Base-by-base conservation (phyloP, 352 stramenopile genomes). In the Phytophthora hybrid region DNA sequence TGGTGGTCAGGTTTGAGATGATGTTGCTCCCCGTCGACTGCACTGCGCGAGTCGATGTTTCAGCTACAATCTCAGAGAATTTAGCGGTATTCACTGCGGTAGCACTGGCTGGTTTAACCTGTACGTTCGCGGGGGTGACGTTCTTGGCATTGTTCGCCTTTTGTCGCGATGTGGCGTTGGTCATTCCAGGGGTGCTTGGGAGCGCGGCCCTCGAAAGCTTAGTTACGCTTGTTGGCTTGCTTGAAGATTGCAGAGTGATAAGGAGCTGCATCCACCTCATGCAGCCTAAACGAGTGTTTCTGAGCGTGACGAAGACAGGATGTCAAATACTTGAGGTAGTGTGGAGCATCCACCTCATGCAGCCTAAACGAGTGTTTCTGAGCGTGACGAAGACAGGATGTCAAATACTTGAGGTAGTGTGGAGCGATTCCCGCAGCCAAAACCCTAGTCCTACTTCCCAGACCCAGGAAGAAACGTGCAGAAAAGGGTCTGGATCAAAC, bases 61-160 rank as follows among this genome's bases (percentile, higher is more conserved):
- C 54, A 19, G 26, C 11, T 10, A 29, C 23, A 2, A 47, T 61
- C 0, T 29, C 9, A 3, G 58, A 47, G 2, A 39, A 39, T 32
- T 72, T 58, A 2, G 52, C 49, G 14, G n/a, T 21, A 19, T 74
- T 44, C 4, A 55, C 14, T 19, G 26, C 23, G 6, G 55, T 47
- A 18, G 37, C 52, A 14, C 52, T 62, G 18, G 56, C 46, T 1
- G 53, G 32, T 18, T 60, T 76, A 14, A 65, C 62, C 4, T 51
- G 26, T 29, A 49, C 47, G 5, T 21, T 56, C 10, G 51, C 19
- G 13, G 41, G 16, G 18, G 60, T 69, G 26, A 9, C 59, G 31
- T 14, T 58, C 14, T 32, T 55, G 26, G 49, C 19, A 31, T 52
- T 69, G 66, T 56, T 63, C 11, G 49, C 18, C 56, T 73, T 72